phyloP scores from a whole-genome alignment of 2,329 filamentous ascomycete species.

The Tolypocladium pustulatum region DNA sequence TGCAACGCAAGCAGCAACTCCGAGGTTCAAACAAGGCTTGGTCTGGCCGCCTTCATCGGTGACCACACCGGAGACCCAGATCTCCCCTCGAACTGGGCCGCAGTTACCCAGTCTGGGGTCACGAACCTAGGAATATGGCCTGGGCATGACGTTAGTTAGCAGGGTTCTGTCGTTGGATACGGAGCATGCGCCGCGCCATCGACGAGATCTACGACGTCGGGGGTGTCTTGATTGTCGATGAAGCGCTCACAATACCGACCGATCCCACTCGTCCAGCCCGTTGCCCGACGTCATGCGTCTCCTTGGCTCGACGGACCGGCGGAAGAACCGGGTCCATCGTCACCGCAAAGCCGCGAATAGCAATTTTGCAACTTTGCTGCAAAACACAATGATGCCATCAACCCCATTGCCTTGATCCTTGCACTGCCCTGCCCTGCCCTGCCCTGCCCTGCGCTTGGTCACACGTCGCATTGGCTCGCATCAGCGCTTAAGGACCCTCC shows the following conservation, averaged over 20 bases:
- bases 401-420: neutral
- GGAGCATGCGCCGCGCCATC: neutral
- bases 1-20: neutral
- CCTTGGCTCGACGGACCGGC: slow-evolving; percentile 1
- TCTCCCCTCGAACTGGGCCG: neutral
- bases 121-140: neutral
- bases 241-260: slow-evolving; percentile 4
- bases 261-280: neutral
- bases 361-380: neutral
- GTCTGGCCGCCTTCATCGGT: neutral
- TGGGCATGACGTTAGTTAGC: slow-evolving; percentile 3
- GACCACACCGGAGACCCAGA: neutral
- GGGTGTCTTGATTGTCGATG: slow-evolving; percentile 6
- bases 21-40: neutral
- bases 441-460: neutral
- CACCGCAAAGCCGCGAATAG: neutral
- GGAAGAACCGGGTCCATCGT: slow-evolving; percentile 5
- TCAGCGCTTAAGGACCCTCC: neutral
- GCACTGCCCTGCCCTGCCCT: neutral
- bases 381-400: neutral
- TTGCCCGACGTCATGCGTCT: neutral
- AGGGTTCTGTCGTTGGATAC: neutral
- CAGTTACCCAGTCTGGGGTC: neutral
- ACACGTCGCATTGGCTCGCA: neutral
- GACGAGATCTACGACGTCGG: neutral